Conservation (phyloP, 441 rosid species). For the Lepidium campestre region DNA sequence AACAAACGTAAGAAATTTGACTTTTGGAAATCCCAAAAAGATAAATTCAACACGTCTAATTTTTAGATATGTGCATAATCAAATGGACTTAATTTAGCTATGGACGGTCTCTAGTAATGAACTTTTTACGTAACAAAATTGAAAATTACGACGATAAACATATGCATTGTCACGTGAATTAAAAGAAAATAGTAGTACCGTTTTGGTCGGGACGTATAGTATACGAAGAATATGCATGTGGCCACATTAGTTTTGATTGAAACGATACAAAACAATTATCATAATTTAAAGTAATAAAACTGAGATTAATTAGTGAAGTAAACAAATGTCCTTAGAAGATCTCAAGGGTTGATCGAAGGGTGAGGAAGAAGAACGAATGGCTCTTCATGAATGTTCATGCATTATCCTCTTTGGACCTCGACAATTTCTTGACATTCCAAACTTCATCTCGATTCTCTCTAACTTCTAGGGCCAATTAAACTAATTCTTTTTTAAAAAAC, state of each 20-base stretch:
- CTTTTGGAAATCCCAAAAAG: neutral
- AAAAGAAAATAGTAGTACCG: neutral
- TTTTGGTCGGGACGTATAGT: conserved; percentile 19
- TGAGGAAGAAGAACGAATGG: conserved; percentile 13
- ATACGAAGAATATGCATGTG: conserved; percentile 26
- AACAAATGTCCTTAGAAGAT: conserved; percentile 15
- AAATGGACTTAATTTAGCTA: conserved; percentile 3
- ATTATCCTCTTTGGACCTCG: conserved; percentile 12
- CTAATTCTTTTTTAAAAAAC: neutral
- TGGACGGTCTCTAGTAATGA: conserved; percentile 17
- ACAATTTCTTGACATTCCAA: conserved; percentile 6
- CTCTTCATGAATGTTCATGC: conserved; percentile 30
- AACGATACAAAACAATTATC: neutral
- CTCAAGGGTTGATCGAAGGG: conserved; percentile 19
- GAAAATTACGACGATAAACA: neutral
- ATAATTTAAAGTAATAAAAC: neutral
- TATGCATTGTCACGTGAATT: conserved; percentile 18
- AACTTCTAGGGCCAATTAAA: neutral
- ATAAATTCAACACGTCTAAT: neutral
- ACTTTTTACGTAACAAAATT: neutral
- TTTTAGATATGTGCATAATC: conserved; percentile 3
- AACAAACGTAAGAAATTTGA: neutral
- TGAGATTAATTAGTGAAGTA: conserved; percentile 16
- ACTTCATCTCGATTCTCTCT: conserved; percentile 21
- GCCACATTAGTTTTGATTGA: conserved; percentile 4